Conservation (phyloP, 257 asterid species). For the Linaria vulgaris region DNA sequence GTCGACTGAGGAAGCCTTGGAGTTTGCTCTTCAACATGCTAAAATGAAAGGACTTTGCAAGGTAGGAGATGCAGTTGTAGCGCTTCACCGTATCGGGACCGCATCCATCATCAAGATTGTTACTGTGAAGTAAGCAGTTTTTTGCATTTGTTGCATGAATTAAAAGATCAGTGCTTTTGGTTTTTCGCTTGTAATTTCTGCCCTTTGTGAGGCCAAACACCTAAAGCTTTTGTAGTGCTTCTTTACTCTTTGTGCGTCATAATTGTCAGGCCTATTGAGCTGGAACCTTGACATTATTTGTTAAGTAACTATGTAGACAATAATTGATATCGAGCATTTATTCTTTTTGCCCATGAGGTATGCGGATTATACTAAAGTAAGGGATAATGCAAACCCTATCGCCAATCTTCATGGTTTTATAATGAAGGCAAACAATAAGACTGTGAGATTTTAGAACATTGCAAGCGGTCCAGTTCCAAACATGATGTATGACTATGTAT, state of each 20-base stretch:
- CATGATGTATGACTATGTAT: too few species aligned
- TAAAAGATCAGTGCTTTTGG: slow-evolving; percentile 16
- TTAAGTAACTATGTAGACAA: slow-evolving; percentile 16
- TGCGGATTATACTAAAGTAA: too few species aligned
- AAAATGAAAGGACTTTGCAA: slow-evolving; percentile 72
- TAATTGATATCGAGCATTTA: not conserved
- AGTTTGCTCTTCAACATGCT: slow-evolving; percentile 76
- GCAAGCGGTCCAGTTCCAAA: too few species aligned
- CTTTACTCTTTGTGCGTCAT: slow-evolving; percentile 28
- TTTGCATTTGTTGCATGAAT: not conserved
- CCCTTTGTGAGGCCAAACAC: slow-evolving; percentile 23
- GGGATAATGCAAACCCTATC: too few species aligned
- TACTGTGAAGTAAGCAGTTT: slow-evolving; percentile 55
- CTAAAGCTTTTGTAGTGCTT: slow-evolving; percentile 10
- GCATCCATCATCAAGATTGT: slow-evolving; percentile 88
- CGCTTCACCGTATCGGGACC: slow-evolving; percentile 81
- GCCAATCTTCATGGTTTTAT: too few species aligned
- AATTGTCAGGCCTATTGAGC: slow-evolving; percentile 33
- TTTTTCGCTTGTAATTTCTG: slow-evolving; percentile 22
- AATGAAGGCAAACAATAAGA: too few species aligned
- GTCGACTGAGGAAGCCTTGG: slow-evolving; percentile 84
- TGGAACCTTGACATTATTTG: slow-evolving; percentile 25
- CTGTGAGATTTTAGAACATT: too few species aligned
- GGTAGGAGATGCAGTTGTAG: slow-evolving; percentile 74
- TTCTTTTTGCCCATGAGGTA: too few species aligned